Base-by-base conservation (phyloP, 2,329 filamentous ascomycete species). In the Helotiales sp. region DNA sequence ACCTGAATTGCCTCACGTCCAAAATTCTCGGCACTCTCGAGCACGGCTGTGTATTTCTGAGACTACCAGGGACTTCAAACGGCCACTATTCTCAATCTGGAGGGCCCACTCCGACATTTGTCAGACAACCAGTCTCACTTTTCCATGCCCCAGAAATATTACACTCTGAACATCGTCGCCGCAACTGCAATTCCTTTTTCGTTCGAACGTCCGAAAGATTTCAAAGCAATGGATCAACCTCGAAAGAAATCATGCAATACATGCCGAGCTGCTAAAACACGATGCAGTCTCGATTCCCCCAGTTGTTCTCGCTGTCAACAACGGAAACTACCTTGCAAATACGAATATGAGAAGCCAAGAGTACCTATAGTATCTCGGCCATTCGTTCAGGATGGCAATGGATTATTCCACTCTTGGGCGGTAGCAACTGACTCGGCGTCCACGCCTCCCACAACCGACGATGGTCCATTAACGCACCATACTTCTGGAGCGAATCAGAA, bases 211-310 rank as follows among this genome's bases (percentile, higher is more conserved):
- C 38, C 22, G 5, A 15, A 22, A 30, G 3, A 44, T 12, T 46
- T 13, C n/a, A 15, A 6, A 33, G 10, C 24, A 38, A 60, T 60
- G 58, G 58, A 57, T 7, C 48, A 15, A 30, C 29, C 51, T 10
- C 51, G 57, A 22, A 63, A 58, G 27, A 63, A 57, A 33, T 59
- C 61, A n/a, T 63, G 61, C 34, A 50, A 10, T 3, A 51, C 54
- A 22, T 63, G 59, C 49, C 50, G 61, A 19, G 6, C 17, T 1
- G 50, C 61, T 4, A 63, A 63, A 38, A 59, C 59, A 5, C 47
- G 57, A 29, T 63, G 61, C 42, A 61, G 51, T 55, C 54, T 59
- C 40, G 51, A 54, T 22, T n/a, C 27, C 2, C 61, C 59, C n/a
- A 24, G 22, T n/a, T 61, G 61, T 31, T 30, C 47, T 25, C 53